Percentiles rank a stretch among this genome's conserved stretches.
These are phyloP conservation scores for Zoysia matrella DNA, from an alignment of 202 grass and related monocot genomes.

Conservation along the genomic window DNA sequence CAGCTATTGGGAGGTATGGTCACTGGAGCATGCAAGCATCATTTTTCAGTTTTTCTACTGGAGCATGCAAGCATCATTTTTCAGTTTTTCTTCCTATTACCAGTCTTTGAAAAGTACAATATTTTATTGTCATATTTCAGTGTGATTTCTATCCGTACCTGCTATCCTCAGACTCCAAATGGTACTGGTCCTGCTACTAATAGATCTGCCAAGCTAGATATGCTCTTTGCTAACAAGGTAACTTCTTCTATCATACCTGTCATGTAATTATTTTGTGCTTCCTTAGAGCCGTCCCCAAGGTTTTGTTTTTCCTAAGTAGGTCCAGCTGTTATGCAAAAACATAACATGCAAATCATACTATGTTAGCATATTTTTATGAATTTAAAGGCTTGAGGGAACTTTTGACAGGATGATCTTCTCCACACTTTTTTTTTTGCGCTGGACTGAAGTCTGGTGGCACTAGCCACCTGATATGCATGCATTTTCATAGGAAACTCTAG, in stretches of 20 bases:
- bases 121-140: slow-evolving; percentile 49
- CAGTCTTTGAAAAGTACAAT: too few species aligned
- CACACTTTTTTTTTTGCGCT: neutral
- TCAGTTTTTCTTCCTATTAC: too few species aligned
- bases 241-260: slow-evolving; percentile 14
- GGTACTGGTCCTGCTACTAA: slow-evolving; percentile 74
- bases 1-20: slow-evolving; percentile 74
- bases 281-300: neutral
- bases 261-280: neutral
- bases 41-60: neutral
- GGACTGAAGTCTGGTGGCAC: neutral
- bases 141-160: slow-evolving; percentile 92
- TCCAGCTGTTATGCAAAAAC: too few species aligned
- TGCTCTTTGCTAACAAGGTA: slow-evolving; percentile 70
- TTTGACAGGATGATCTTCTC: neutral
- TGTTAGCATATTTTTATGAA: neutral
- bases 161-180: slow-evolving; percentile 95
- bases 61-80: neutral
- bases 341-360: neutral
- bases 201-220: slow-evolving; percentile 59
- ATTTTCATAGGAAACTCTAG: slow-evolving; percentile 4
- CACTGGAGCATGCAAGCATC: neutral
- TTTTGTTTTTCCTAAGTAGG: neutral
- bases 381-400: neutral
- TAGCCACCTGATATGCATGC: neutral